Base-by-base conservation (phyloP, 202 grass and related monocot species). In the Schoenoplectus tabernaemontani region DNA sequence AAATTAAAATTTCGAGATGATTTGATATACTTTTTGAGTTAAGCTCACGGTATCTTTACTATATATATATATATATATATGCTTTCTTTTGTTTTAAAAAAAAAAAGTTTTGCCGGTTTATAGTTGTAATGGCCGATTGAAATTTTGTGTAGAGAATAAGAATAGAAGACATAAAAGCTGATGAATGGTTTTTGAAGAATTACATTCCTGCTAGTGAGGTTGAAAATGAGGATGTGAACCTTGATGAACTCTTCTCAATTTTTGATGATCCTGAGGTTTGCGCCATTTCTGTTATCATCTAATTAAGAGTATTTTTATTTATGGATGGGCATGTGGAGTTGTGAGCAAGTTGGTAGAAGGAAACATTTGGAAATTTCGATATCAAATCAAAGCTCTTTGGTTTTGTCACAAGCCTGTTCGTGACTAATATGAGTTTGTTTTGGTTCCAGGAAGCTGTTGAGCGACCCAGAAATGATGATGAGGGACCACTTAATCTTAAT, bases 101-200 rank as follows among this genome's bases (percentile, higher is more conserved):
- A n/a, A n/a, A n/a, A n/a, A n/a, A n/a, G n/a, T n/a, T n/a, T n/a
- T 37, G 50, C 41, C 19, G n/a, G 16, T 76, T 70, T 77, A 77
- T 17, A 20, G 19, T 57, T 77, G 9, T 59, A 57, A 34, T 41
- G 17, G 32, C n/a, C 58, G 32, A 69, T 85, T 37, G 46, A 36
- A 80, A 60, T 67, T 84, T 83, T 78, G 32, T 82, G 70, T 80
- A 97, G 91, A 78, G 94, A 84, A 92, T 97, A 78, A 88, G 94
- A 77, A 93, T 97, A 74, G 91, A 97, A 86, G 91, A 93, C 17
- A 88, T 97, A 60, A 93, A 89, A 83, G 87, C 87, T 77, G 87
- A 97, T 78, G 94, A 93, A 68, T 97, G 94, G 94, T 97, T 97
- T 88, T 82, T 75, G 89, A 88, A 88, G 78, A 88, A 97, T 43